These are phyloP conservation scores for Cylindricascospora bacillispora DNA, from an alignment of 1,139 yeast genomes.

Conservation along the genomic window DNA sequence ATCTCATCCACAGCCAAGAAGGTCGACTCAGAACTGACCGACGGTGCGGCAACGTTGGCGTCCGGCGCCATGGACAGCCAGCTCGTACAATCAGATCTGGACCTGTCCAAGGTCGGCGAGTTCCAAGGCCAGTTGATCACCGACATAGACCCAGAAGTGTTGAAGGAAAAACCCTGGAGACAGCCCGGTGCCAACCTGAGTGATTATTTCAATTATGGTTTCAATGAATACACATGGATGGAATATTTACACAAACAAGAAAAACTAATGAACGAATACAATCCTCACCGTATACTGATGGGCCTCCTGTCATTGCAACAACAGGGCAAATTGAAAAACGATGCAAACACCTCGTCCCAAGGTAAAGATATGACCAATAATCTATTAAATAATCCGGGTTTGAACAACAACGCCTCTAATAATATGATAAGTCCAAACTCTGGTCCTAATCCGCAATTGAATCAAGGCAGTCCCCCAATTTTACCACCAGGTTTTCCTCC, in stretches of 20 bases:
- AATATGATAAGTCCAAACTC: slow-evolving; percentile 3
- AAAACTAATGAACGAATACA: slow-evolving; percentile 63
- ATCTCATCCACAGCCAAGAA: slow-evolving; percentile 10
- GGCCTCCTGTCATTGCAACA: slow-evolving; percentile 29
- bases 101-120: slow-evolving; percentile 67
- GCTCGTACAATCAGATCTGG: slow-evolving; percentile 30
- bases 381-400: slow-evolving; percentile 1
- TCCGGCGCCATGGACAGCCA: slow-evolving; percentile 12
- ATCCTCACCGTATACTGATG: slow-evolving; percentile 38
- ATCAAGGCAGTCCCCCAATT: no score
- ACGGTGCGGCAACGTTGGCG: slow-evolving; percentile 15
- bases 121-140: slow-evolving; percentile 77
- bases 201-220: slow-evolving; percentile 92
- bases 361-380: slow-evolving; percentile 1
- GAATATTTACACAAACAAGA: slow-evolving; percentile 87
- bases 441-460: no score
- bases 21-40: slow-evolving; percentile 15
- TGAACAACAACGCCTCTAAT: slow-evolving; percentile 5
- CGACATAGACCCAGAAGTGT: slow-evolving; percentile 65
- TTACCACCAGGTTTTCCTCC: slow-evolving; percentile 17
- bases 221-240: slow-evolving; percentile 93
- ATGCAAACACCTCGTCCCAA: background rate
- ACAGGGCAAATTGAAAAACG: slow-evolving; percentile 22
- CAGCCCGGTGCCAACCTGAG: slow-evolving; percentile 91
- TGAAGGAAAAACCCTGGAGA: slow-evolving; percentile 96